Evolutionary conservation across 2,329 filamentous ascomycete species (phyloP), one percentile per base, ranked within the genome.

Genomic region (Diaporthe capsici): DNA sequence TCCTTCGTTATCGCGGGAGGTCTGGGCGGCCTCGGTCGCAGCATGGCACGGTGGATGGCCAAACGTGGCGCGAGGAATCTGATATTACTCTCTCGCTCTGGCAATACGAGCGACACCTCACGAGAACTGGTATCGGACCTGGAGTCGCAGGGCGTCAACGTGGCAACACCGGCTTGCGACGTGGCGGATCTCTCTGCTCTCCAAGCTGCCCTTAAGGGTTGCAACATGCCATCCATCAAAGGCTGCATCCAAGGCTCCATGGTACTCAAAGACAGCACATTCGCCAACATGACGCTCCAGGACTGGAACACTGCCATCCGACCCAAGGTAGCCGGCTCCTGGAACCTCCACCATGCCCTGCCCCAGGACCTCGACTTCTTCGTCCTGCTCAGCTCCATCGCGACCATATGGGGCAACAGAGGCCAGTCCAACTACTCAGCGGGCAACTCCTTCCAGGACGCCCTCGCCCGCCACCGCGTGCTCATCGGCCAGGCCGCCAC

Each of bases 1-100:
- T 81, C 79, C 12, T 80, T 78, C 51, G 39, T 81, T 2, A 77
- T 81, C 61, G 75, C 78, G 0, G 80, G 80, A 51, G 81, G 81
- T 1, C 74, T 82, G 10, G 81, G 81, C 1, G 81, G 81, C 4
- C 63, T 81, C 4, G 80, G 80, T 22, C 71, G 72, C 20, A 31
- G 37, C 20, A 42, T 78, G 3, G 72, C 63, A 2, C 31, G 71
- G 6, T 78, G 77, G 78, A 68, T 79, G 75, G 74, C 28, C 9
- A 25, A 42, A 12, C 31, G 51, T 2, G 78, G 78, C 1, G 78
- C 78, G 1, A 75, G 58, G 28, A 71, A 78, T 47, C 57, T 78
- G 3, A 68, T 79, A 20, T 10, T 79, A 4, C 47, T 77, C 4
- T 77, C 75, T 3, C 39, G 77, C 9, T 75, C 73, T n/a, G 78